A percentile compares a stretch with the other conserved stretches of the same genome.
Conservation (phyloP, 805 yeast species). For the Starmerella apis region DNA sequence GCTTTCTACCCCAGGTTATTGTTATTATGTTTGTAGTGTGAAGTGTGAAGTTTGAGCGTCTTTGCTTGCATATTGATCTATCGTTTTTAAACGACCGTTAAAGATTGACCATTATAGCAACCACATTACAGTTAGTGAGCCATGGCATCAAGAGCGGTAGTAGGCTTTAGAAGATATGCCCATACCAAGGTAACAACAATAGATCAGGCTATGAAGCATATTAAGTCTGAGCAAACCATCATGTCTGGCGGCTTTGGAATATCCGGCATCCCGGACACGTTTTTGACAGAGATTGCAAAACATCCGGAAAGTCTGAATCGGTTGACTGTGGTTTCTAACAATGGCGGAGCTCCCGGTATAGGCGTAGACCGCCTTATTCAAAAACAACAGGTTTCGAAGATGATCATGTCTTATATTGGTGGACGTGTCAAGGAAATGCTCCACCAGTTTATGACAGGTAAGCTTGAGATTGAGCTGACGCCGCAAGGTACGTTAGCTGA, state of each 20-base stretch:
- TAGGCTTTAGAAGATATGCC: not conserved
- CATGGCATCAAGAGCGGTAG: not conserved
- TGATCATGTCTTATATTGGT: constrained; percentile 42
- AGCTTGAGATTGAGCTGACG: constrained; percentile 39
- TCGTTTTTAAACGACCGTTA: no score
- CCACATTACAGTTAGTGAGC: not conserved
- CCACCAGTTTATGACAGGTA: constrained; percentile 36
- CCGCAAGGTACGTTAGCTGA: constrained; percentile 48
- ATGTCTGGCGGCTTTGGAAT: constrained; percentile 44
- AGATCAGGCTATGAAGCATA: constrained; percentile 19
- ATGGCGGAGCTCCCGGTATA: constrained; percentile 39
- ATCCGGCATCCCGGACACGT: constrained; percentile 40
- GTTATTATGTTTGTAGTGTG: no score
- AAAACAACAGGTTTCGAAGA: constrained; percentile 37
- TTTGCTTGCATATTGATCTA: no score
- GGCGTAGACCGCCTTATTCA: constrained; percentile 38
- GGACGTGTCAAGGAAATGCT: constrained; percentile 36
- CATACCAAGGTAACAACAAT: constrained; percentile 22
- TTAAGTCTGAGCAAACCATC: constrained; percentile 30
- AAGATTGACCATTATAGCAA: not conserved
- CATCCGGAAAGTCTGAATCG: constrained; percentile 30
- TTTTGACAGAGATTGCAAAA: constrained; percentile 34
- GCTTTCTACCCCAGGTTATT: not conserved
- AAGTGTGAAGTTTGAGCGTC: no score
- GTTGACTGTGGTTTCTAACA: constrained; percentile 40